phyloP scores from a whole-genome alignment of 139 green algal genomes.

The Tetradesmus obliquus region DNA sequence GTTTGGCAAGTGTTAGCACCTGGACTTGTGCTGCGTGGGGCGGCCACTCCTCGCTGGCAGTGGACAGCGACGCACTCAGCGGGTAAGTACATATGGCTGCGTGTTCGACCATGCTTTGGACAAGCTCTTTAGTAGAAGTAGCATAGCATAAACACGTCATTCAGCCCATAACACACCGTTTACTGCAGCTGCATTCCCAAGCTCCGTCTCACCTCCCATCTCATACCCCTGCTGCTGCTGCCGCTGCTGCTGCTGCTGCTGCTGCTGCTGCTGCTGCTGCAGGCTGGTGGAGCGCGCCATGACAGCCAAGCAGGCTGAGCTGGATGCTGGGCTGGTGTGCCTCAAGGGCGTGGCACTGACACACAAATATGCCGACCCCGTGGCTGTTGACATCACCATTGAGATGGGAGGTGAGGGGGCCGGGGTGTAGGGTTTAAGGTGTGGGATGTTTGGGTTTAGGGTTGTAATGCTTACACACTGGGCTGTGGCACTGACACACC shows the following conservation, averaged over 20 bases:
- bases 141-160: not conserved
- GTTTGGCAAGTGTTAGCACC: not conserved
- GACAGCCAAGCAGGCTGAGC: constrained; percentile 10
- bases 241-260: not conserved
- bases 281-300: constrained; percentile 48
- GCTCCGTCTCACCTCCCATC: not conserved
- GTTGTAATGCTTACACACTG: too few relatives aligned
- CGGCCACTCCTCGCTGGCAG: too few relatives aligned
- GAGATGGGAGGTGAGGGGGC: constrained; percentile 44
- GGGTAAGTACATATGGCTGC: too few relatives aligned
- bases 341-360: constrained; percentile 37
- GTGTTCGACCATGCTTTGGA: too few relatives aligned
- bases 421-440: not conserved
- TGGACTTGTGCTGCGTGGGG: too few relatives aligned
- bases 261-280: not conserved
- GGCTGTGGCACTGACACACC: constrained; percentile 48
- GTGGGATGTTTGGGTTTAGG: not conserved
- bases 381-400: constrained; percentile 50
- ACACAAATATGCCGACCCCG: constrained; percentile 56
- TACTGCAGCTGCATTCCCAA: not conserved
- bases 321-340: not conserved
- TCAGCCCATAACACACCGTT: not conserved
- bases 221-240: not conserved
- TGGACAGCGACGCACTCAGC: too few relatives aligned
- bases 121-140: too few relatives aligned